A percentile compares a stretch with the other conserved stretches of the same genome.
phyloP scores from a whole-genome alignment of 148 eudicot genomes.

The Vaccinium corymbosum region DNA sequence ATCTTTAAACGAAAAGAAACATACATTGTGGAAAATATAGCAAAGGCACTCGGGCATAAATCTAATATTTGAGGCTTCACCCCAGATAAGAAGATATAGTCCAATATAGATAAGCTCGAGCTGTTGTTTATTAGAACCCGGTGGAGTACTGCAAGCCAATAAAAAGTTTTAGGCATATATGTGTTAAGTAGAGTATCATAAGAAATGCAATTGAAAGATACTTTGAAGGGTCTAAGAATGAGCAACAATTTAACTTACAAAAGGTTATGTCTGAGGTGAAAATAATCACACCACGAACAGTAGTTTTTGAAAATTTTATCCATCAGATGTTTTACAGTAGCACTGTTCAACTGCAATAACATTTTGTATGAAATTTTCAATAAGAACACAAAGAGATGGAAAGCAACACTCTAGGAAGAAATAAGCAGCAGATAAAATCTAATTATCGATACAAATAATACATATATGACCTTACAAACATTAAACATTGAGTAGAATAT shows the following conservation, averaged over 20 bases:
- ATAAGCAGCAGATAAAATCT: background rate
- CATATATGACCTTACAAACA: background rate
- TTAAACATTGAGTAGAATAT: background rate
- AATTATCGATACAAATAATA: background rate
- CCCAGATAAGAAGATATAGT: constrained; percentile 98
- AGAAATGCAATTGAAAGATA: background rate
- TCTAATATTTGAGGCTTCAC: constrained; percentile 97
- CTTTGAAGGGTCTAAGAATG: background rate
- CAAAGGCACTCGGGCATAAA: constrained; percentile 97
- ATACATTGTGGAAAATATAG: constrained; percentile 88
- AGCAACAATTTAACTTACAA: constrained; percentile 43
- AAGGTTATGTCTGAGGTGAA: constrained; percentile 65
- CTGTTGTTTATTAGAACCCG: constrained; percentile 50
- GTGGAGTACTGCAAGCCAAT: constrained; percentile 50
- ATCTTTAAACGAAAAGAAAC: constrained; percentile 17
- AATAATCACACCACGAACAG: constrained; percentile 76
- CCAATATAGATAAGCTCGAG: constrained; percentile 80
- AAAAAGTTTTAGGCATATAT: background rate
- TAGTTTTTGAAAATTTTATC: constrained; percentile 79
- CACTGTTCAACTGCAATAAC: constrained; percentile 61
- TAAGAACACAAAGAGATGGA: constrained; percentile 11
- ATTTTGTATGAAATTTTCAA: constrained; percentile 15
- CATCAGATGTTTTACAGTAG: constrained; percentile 53
- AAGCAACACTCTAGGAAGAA: constrained; percentile 7
- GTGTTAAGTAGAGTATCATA: background rate